Percentiles rank a stretch among this genome's conserved stretches.
phyloP scores from a whole-genome alignment of 352 stramenopile species.

The Nothophytophthora sp. region DNA sequence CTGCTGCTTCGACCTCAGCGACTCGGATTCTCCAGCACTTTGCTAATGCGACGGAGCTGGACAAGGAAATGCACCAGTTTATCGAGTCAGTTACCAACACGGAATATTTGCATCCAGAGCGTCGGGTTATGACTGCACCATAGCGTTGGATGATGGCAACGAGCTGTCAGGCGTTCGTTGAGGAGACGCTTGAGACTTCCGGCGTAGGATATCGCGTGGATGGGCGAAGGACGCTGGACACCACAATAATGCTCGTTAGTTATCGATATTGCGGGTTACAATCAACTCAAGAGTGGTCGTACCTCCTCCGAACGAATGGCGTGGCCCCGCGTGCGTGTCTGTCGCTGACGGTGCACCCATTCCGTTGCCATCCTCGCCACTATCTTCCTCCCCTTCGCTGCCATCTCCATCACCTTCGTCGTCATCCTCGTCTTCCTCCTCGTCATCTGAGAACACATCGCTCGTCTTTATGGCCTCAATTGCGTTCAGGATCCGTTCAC shows the following conservation, averaged over 20 bases:
- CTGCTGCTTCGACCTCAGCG: too few species aligned
- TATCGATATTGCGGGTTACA: background rate
- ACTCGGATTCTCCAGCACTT: constrained; percentile 40
- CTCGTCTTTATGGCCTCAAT: constrained; percentile 81
- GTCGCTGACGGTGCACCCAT: background rate
- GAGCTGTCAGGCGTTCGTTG: constrained; percentile 17
- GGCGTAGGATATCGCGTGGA: constrained; percentile 43
- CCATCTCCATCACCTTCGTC: constrained; percentile 32
- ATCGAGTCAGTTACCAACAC: too few species aligned
- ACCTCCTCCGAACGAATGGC: constrained; percentile 25
- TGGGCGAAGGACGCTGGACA: constrained; percentile 23
- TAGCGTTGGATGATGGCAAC: constrained; percentile 57
- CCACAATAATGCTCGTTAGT: background rate
- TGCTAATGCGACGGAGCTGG: constrained; percentile 70
- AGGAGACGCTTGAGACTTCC: constrained; percentile 42
- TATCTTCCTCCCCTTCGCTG: constrained; percentile 39
- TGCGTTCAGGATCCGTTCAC: constrained; percentile 71
- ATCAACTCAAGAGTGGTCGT: background rate
- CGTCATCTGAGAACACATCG: constrained; percentile 63
- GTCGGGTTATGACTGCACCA: too few species aligned
- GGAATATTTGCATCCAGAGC: too few species aligned
- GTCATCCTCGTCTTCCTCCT: constrained; percentile 52
- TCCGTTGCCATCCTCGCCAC: constrained; percentile 18
- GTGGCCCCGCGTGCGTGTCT: too few species aligned
- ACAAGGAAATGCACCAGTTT: constrained; percentile 1